These are phyloP conservation scores for Mycena filopes DNA, from an alignment of 768 basidiomycete species.

Conservation along the genomic window DNA sequence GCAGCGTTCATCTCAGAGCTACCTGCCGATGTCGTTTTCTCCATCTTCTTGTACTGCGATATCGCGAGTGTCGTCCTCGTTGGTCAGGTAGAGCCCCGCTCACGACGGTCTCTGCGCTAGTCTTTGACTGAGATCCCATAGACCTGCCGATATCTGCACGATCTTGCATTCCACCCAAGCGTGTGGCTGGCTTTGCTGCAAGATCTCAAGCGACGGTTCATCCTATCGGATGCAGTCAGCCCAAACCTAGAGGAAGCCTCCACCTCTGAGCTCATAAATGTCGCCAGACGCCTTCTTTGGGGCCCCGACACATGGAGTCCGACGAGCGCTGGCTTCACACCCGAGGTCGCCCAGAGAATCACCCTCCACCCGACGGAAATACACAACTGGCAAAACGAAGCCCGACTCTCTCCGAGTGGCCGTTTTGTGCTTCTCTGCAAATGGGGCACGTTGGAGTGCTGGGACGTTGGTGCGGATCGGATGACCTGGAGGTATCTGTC, in stretches of 20 bases:
- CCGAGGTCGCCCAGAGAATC: not conserved
- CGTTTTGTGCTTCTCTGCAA: constrained; percentile 15
- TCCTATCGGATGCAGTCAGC: not conserved
- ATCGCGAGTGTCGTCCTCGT: not conserved
- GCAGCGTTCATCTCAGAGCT: too few relatives aligned
- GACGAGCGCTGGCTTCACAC: not conserved
- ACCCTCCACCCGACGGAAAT: not conserved
- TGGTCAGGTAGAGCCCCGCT: not conserved
- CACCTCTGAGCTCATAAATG: not conserved
- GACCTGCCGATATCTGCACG: constrained; percentile 9
- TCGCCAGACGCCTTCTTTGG: not conserved
- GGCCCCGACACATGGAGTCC: constrained; percentile 10
- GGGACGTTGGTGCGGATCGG: constrained; percentile 9
- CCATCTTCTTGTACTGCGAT: constrained; percentile 11
- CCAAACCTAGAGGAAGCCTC: not conserved
- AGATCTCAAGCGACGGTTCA: not conserved
- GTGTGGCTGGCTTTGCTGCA: not conserved
- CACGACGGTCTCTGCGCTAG: too few relatives aligned
- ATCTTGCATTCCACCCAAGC: not conserved
- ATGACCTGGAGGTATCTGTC: constrained; percentile 16
- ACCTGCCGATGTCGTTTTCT: not conserved
- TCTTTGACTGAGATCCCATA: not conserved
- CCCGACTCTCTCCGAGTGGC: constrained; percentile 13
- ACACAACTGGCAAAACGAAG: not conserved
- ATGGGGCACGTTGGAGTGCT: constrained; percentile 18